Evolutionary conservation across 495 filamentous ascomycete species (phyloP).

Genomic region (Opeltia flavorubescens): DNA sequence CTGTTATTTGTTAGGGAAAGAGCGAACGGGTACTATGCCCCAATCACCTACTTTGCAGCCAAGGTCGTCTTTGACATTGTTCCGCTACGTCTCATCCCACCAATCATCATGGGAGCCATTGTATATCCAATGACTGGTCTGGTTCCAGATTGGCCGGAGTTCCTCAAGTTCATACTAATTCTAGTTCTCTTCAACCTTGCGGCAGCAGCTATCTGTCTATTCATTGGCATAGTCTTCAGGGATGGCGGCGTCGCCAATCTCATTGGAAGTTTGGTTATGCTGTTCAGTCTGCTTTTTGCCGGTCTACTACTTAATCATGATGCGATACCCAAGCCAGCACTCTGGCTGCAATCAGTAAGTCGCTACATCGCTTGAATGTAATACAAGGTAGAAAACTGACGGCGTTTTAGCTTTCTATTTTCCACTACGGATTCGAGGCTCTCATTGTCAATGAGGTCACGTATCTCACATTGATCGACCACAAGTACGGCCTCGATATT

Average conservation of each 20-base stretch:
- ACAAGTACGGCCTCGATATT: slow-evolving; percentile 91
- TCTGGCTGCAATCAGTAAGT: slow-evolving; percentile 78
- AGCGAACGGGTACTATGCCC: slow-evolving; percentile 96
- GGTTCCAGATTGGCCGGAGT: slow-evolving; percentile 66
- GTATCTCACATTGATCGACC: slow-evolving; percentile 77
- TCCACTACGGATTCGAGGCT: slow-evolving; percentile 95
- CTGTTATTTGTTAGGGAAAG: slow-evolving; percentile 87
- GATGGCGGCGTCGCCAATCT: slow-evolving; percentile 88
- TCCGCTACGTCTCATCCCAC: slow-evolving; percentile 82
- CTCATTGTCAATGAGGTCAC: slow-evolving; percentile 95
- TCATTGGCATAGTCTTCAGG: slow-evolving; percentile 90
- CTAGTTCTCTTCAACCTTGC: slow-evolving; percentile 93
- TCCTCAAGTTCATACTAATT: slow-evolving; percentile 82
- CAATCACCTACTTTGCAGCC: slow-evolving; percentile 87
- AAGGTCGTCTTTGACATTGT: slow-evolving; percentile 95
- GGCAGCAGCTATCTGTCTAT: slow-evolving; percentile 81
- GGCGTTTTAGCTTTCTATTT: slow-evolving; percentile 65
- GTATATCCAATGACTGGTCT: slow-evolving; percentile 98
- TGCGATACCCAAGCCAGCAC: slow-evolving; percentile 65
- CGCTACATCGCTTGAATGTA: neutral
- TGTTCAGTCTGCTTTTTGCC: slow-evolving; percentile 90
- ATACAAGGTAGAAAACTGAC: slow-evolving; percentile 11
- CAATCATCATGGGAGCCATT: slow-evolving; percentile 91
- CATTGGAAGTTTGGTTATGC: slow-evolving; percentile 91
- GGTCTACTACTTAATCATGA: slow-evolving; percentile 89